These are phyloP conservation scores for Clarireedia homoeocarpa DNA, from an alignment of 2,329 filamentous ascomycete species.

Conservation along the genomic window DNA sequence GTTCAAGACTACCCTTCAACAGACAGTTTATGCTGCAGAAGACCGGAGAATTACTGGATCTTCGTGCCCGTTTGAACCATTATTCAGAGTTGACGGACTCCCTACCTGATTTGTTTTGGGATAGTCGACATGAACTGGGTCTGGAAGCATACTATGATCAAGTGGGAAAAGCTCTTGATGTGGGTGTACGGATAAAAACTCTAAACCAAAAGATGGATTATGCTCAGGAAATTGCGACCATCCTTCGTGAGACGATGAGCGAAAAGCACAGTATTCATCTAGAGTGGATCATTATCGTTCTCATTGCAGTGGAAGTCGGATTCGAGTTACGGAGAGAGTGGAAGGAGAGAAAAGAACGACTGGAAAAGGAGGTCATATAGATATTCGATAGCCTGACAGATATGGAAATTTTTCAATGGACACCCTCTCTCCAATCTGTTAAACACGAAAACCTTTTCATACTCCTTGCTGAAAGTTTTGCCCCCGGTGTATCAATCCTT, in stretches of 20 bases:
- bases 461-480: too few species aligned
- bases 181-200: constrained; percentile 81
- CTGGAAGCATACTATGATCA: constrained; percentile 94
- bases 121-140: constrained; percentile 77
- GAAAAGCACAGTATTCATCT: constrained; percentile 83
- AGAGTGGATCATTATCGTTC: constrained; percentile 91
- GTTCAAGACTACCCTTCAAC: constrained; percentile 53
- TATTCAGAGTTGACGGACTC: constrained; percentile 96
- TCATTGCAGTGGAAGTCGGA: constrained; percentile 86
- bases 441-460: too few species aligned
- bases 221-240: constrained; percentile 86
- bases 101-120: constrained; percentile 95
- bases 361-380: neutral
- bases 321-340: constrained; percentile 65
- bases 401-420: too few species aligned
- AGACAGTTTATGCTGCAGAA: constrained; percentile 82
- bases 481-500: too few species aligned
- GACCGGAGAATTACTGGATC: constrained; percentile 82
- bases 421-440: too few species aligned
- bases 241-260: constrained; percentile 78
- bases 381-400: too few species aligned
- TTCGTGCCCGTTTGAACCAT: constrained; percentile 89
- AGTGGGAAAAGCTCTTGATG: constrained; percentile 82
- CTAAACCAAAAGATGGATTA: constrained; percentile 98
- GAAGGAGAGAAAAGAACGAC: constrained; percentile 20